Evolutionary conservation across 768 basidiomycete genomes (phyloP).

Genomic region (Pisolithus orientalis): DNA sequence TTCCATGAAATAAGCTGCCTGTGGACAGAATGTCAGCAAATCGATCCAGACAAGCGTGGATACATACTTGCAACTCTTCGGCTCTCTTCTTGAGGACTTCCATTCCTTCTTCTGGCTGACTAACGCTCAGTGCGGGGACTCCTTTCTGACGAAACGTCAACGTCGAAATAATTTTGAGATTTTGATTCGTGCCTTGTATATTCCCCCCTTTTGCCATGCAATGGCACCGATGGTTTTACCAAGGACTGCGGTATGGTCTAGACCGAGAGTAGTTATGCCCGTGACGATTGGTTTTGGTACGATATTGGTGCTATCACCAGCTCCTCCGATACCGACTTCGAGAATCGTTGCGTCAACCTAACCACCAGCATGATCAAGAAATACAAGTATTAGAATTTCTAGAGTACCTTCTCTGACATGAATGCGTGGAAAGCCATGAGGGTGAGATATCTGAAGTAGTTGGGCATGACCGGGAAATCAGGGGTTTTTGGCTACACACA

Average conservation of each 20-base stretch:
- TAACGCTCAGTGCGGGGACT: constrained; percentile 80
- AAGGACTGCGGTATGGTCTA: constrained; percentile 85
- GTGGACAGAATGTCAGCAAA: background rate
- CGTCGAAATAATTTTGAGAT: background rate
- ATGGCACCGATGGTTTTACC: constrained; percentile 88
- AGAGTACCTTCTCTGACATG: constrained; percentile 53
- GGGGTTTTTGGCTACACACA: constrained; percentile 36
- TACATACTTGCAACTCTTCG: constrained; percentile 52
- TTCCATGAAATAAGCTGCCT: constrained; percentile 68
- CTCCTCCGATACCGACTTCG: constrained; percentile 95
- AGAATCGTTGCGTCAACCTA: constrained; percentile 84
- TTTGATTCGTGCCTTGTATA: constrained; percentile 69
- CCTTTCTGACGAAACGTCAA: constrained; percentile 42
- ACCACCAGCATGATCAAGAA: background rate
- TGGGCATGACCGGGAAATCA: constrained; percentile 69
- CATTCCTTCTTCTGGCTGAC: constrained; percentile 66
- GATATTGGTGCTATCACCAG: constrained; percentile 92
- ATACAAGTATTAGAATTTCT: background rate
- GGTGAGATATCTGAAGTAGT: constrained; percentile 92
- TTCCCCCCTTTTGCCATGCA: constrained; percentile 93
- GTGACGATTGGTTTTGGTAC: constrained; percentile 88
- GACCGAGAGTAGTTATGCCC: constrained; percentile 83
- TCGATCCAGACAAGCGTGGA: background rate
- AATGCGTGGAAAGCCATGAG: constrained; percentile 91
- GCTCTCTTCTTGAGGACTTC: constrained; percentile 64